Percentiles rank a stretch among this genome's conserved stretches.
These are phyloP conservation scores for Schizonepeta tenuifolia DNA, from an alignment of 257 asterid species.

Conservation along the genomic window DNA sequence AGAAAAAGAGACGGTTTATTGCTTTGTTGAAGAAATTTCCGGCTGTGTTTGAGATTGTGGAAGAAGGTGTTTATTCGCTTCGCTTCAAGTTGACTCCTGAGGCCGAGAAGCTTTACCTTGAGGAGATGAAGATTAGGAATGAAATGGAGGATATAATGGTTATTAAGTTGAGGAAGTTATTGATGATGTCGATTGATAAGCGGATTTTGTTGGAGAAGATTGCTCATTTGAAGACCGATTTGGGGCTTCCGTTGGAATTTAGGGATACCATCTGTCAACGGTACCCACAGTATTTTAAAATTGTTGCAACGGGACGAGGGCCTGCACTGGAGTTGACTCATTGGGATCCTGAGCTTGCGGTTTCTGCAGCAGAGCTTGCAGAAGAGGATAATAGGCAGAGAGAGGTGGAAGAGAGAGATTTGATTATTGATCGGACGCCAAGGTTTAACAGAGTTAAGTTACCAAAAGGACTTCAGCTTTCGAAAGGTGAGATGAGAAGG, in stretches of 20 bases:
- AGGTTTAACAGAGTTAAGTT: constrained; percentile 80
- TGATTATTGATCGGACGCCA: constrained; percentile 74
- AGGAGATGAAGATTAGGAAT: constrained; percentile 83
- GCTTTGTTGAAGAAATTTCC: constrained; percentile 85
- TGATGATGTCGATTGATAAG: constrained; percentile 94
- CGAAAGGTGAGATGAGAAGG: constrained; percentile 94
- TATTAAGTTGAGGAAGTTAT: constrained; percentile 76
- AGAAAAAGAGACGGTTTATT: constrained; percentile 73
- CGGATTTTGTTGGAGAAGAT: constrained; percentile 92
- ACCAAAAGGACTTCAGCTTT: constrained; percentile 84
- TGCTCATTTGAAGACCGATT: constrained; percentile 81
- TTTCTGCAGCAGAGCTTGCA: constrained; percentile 93
- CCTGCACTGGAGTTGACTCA: constrained; percentile 85
- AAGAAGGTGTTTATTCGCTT: constrained; percentile 91
- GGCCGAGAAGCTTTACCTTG: constrained; percentile 91
- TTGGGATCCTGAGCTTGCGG: constrained; percentile 95
- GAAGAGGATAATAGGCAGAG: constrained; percentile 75
- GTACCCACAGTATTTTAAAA: constrained; percentile 89
- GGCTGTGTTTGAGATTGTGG: constrained; percentile 90
- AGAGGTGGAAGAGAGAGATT: constrained; percentile 73
- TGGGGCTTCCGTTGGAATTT: constrained; percentile 87
- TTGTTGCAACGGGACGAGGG: constrained; percentile 77
- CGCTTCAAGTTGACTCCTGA: constrained; percentile 79
- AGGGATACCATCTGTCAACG: constrained; percentile 83
- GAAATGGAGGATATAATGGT: constrained; percentile 93